Evolutionary conservation across 805 yeast species (phyloP), one percentile per base, ranked within the genome.

Genomic region (baker's yeast (Saccharomyces cerevisiae)): DNA sequence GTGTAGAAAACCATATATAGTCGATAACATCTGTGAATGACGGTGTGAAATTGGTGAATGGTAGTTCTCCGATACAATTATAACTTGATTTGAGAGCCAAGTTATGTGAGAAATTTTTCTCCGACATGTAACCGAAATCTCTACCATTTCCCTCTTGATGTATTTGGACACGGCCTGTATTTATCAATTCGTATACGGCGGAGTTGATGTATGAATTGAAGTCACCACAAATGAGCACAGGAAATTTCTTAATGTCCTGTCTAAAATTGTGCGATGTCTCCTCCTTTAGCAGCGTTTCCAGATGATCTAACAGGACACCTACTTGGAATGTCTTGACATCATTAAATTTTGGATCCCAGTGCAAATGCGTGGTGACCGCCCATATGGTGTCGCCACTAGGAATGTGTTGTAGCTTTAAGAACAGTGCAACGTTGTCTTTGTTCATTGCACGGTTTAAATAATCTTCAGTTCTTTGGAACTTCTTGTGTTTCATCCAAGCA

Each of bases 251-350:
- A 48, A 79, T 62, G 21, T 79, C 83, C 31, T 79, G 82, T 29
- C 74, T 70, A 46, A 75, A 68, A 54, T 74, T 76, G 22, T 78
- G 65, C 60, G 76, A 76, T 57, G 71, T 58, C 50, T 75, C 70
- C 63, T 76, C 73, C 64, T 81, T 82, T 47, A 83, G 72, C 49
- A 88, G 70, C 6, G 73, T 73, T 66, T 89, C 94, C 65, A 95
- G 72, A 71, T 94, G 96, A 63, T 92, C 97, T 63, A 94, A 73
- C 59, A 94, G 74, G 29, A 94, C 85, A 47, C 96, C 97, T 53
- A 88, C 94, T 75, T 94, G 99, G 73, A 94, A 85, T 2, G 97
- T 83, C 70, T 94, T 94, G 54, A 94, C 99, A 72, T 94, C 99
- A 68, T 89, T 89, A 67, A 84, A 88, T 50, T 87, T 89, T 3